Conservation (phyloP, 1,139 yeast genomes). For the Yamadazyma pseudoaaseri region DNA sequence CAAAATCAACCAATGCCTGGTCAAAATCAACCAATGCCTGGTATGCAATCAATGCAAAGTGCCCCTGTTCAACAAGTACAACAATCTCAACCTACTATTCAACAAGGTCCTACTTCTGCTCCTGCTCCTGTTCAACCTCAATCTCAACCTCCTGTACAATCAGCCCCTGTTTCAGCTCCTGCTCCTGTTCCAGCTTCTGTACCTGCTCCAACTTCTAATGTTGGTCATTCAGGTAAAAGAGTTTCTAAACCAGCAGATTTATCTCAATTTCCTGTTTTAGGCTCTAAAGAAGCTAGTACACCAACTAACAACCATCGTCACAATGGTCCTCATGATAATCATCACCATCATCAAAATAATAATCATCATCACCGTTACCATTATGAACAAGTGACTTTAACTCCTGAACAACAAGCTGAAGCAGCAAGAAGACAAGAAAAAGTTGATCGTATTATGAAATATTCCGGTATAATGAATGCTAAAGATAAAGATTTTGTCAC, state of each 20-base stretch:
- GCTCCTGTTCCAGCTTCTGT: background rate
- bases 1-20: slow-evolving; percentile 20
- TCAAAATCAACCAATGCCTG: slow-evolving; percentile 20
- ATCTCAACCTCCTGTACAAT: slow-evolving; percentile 6
- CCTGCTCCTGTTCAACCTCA: slow-evolving; percentile 24
- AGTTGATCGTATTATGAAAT: slow-evolving; percentile 74
- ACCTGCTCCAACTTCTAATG: slow-evolving; percentile 8
- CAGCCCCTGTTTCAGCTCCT: slow-evolving; percentile 6
- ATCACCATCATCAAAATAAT: slow-evolving; percentile 23
- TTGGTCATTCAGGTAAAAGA: slow-evolving; percentile 8
- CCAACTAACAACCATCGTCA: slow-evolving; percentile 13
- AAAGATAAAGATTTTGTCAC: slow-evolving; percentile 95
- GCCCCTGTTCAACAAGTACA: slow-evolving; percentile 20
- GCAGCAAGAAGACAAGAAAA: slow-evolving; percentile 73
- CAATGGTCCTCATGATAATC: slow-evolving; percentile 18
- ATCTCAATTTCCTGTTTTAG: slow-evolving; percentile 52
- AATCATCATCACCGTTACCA: slow-evolving; percentile 14
- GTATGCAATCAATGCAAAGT: slow-evolving; percentile 14
- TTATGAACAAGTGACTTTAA: slow-evolving; percentile 11
- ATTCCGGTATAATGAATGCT: slow-evolving; percentile 94
- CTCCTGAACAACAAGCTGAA: slow-evolving; percentile 52
- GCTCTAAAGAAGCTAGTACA: slow-evolving; percentile 31
- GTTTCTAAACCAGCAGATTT: slow-evolving; percentile 32
- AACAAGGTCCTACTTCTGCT: slow-evolving; percentile 12
- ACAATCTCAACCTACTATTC: slow-evolving; percentile 13